A percentile compares a stretch with the other conserved stretches of the same genome.
phyloP scores from a whole-genome alignment of 306 rosid genomes.

The Cicer pinnatifidum region DNA sequence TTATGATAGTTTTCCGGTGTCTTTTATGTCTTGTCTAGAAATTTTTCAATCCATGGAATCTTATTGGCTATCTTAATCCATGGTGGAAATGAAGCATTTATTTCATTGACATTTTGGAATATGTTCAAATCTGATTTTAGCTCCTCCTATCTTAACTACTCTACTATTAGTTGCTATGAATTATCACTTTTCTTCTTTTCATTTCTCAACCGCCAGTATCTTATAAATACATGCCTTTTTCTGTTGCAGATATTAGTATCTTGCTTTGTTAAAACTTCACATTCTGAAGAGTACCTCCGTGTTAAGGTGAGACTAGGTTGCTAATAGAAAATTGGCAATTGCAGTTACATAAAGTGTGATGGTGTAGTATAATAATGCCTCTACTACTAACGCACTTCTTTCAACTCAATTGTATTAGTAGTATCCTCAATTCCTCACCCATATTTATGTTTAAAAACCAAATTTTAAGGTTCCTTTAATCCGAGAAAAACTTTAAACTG shows the following conservation, averaged over 20 bases:
- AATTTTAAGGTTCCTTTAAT: slow-evolving; percentile 32
- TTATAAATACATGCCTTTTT: slow-evolving; percentile 25
- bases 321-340: slow-evolving; percentile 16
- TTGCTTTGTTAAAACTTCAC: slow-evolving; percentile 96
- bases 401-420: slow-evolving; percentile 15
- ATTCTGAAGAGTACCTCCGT: slow-evolving; percentile 90
- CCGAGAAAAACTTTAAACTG: neutral
- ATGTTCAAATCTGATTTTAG: slow-evolving; percentile 17
- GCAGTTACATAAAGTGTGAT: slow-evolving; percentile 14
- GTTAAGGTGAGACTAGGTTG: slow-evolving; percentile 71
- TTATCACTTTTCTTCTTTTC: slow-evolving; percentile 21
- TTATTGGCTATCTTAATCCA: slow-evolving; percentile 15
- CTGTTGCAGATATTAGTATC: slow-evolving; percentile 84
- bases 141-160: neutral
- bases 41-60: slow-evolving; percentile 14
- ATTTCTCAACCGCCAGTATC: slow-evolving; percentile 33
- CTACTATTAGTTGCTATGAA: slow-evolving; percentile 1
- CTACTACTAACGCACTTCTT: slow-evolving; percentile 9
- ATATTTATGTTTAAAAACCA: slow-evolving; percentile 27
- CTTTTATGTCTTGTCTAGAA: neutral
- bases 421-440: neutral
- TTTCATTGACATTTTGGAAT: slow-evolving; percentile 24
- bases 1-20: slow-evolving; percentile 1
- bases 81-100: slow-evolving; percentile 21
- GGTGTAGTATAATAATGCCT: slow-evolving; percentile 20